Percentiles rank a stretch among this genome's conserved stretches.
phyloP scores from a whole-genome alignment of 2,329 filamentous ascomycete species.

The Xylaria sp. region DNA sequence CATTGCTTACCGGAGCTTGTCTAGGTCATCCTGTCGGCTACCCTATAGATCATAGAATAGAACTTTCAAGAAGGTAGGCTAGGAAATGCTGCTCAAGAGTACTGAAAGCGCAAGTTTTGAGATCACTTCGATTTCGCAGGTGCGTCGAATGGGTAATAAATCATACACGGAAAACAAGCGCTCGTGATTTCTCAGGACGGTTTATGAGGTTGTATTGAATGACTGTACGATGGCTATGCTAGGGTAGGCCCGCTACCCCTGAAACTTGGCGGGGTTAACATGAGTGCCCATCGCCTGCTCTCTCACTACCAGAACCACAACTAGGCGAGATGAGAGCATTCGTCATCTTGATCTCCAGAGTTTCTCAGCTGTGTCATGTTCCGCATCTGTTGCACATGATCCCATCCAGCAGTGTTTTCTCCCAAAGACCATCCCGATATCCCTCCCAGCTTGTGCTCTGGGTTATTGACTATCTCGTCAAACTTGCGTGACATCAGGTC shows the following conservation, averaged over 20 bases:
- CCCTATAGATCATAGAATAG: not conserved
- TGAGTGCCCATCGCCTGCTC: not conserved
- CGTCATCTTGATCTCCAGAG: not conserved
- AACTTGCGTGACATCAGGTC: slow-evolving; percentile 62
- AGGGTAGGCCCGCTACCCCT: not conserved
- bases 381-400: slow-evolving; percentile 56
- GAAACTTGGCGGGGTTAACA: not conserved
- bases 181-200: no score
- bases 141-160: no score
- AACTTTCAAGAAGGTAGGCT: not conserved
- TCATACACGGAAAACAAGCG: no score
- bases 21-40: not conserved
- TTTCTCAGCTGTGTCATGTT: slow-evolving; percentile 15
- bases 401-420: slow-evolving; percentile 59
- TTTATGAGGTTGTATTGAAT: no score
- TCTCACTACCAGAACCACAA: not conserved
- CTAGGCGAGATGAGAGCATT: not conserved
- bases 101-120: no score
- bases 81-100: no score
- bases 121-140: no score
- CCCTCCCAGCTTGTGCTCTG: slow-evolving; percentile 56
- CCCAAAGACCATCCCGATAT: slow-evolving; percentile 66
- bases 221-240: no score
- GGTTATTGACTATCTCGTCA: slow-evolving; percentile 54
- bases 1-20: not conserved